These are phyloP conservation scores for Trichaptum fuscoviolaceum DNA, from an alignment of 768 basidiomycete species.

Conservation along the genomic window DNA sequence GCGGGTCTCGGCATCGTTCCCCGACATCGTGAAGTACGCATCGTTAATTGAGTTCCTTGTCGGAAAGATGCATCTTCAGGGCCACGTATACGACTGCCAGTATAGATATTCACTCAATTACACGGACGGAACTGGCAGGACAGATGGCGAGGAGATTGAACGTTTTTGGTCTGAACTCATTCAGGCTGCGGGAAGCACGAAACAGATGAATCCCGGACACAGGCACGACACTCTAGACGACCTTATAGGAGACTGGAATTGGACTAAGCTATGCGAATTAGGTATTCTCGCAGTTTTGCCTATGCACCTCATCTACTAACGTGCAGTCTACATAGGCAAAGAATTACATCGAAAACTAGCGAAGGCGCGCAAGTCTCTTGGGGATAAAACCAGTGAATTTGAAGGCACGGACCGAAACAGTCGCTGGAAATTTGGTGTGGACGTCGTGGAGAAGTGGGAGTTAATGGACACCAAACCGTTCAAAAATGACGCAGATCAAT, in stretches of 20 bases:
- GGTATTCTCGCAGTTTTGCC: not conserved
- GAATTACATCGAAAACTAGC: too few species aligned
- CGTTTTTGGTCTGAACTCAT: constrained; percentile 16
- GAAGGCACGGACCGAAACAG: too few species aligned
- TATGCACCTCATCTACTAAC: too few species aligned
- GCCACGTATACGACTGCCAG: constrained; percentile 14
- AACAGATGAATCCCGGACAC: constrained; percentile 16
- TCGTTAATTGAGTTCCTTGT: not conserved
- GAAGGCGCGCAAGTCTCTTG: too few species aligned
- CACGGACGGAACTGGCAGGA: constrained; percentile 14
- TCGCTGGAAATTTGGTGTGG: too few species aligned
- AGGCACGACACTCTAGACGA: constrained; percentile 17
- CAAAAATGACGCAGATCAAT: too few species aligned
- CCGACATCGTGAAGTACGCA: not conserved
- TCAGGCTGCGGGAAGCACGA: constrained; percentile 11
- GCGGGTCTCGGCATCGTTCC: not conserved
- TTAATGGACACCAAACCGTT: too few species aligned
- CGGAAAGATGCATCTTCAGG: constrained; percentile 19
- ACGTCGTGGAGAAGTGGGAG: too few species aligned
- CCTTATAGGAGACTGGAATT: constrained; percentile 11
- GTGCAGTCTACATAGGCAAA: too few species aligned
- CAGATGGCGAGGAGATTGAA: constrained; percentile 21
- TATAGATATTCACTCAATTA: constrained; percentile 17
- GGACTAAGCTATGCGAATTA: not conserved
- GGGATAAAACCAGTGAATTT: too few species aligned